Evolutionary conservation across 192 early-diverging fungal genomes (phyloP).

Genomic region (Chytriomyces hyalinus): DNA sequence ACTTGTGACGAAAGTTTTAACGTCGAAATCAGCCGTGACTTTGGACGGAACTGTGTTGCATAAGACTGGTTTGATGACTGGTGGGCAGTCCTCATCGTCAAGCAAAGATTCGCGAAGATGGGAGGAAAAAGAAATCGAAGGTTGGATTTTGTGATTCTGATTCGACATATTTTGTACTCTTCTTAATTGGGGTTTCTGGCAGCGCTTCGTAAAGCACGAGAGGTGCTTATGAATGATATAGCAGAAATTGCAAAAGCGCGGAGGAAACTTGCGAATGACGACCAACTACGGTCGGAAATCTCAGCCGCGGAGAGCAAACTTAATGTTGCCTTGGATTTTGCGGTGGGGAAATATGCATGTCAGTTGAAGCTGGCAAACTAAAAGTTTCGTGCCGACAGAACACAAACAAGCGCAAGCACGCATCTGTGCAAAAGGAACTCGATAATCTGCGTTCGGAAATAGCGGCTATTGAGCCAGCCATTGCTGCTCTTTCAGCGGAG

Average conservation of each 20-base stretch:
- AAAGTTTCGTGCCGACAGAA: conserved; percentile 9
- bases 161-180: neutral
- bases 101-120: conserved; percentile 67
- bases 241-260: conserved; percentile 69
- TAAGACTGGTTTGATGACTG: conserved; percentile 95
- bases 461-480: conserved; percentile 2
- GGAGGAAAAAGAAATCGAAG: conserved; percentile 90
- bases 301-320: conserved; percentile 39
- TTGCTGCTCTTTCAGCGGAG: conserved; percentile 4
- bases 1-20: neutral
- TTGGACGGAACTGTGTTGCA: conserved; percentile 95
- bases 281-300: conserved; percentile 39
- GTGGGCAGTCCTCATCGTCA: conserved; percentile 51
- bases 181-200: neutral
- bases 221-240: conserved; percentile 71
- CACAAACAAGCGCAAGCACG: conserved; percentile 35
- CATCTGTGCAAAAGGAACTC: conserved; percentile 47
- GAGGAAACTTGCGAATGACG: conserved; percentile 54
- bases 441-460: conserved; percentile 51
- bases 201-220: conserved; percentile 68
- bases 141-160: conserved; percentile 40
- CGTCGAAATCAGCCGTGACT: conserved; percentile 67
- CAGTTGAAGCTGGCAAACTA: neutral
- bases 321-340: conserved; percentile 68
- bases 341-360: conserved; percentile 39